These are phyloP conservation scores for Tetradesmus lagerheimii DNA, from an alignment of 139 green algal genomes.

Conservation along the genomic window DNA sequence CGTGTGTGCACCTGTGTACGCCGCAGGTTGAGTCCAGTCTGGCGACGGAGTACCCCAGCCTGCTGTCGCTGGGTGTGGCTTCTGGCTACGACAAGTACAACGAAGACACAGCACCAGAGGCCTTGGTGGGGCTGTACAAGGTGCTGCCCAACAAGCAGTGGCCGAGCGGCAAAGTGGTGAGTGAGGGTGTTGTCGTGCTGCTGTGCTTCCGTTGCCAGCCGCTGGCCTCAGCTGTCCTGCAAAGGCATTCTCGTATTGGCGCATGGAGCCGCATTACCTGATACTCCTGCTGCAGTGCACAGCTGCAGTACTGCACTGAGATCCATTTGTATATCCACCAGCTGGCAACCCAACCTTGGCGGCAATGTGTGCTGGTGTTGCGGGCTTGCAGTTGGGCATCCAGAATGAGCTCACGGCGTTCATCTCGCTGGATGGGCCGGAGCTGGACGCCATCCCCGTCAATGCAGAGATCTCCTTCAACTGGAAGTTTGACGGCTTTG, in stretches of 20 bases:
- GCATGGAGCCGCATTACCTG: too few species aligned
- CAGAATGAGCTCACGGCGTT: not conserved
- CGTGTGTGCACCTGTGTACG: not conserved
- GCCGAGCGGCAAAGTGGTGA: not conserved
- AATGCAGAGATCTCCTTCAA: not conserved
- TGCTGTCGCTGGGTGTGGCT: not conserved
- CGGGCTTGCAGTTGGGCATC: not conserved
- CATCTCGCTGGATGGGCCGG: not conserved
- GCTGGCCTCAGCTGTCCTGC: too few species aligned
- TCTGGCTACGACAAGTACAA: not conserved
- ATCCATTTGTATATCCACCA: too few species aligned
- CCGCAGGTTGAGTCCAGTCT: not conserved
- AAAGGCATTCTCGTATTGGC: too few species aligned
- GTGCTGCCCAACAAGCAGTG: constrained; percentile 2
- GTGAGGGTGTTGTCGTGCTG: not conserved
- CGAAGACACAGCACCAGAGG: not conserved
- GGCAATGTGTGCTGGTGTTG: not conserved
- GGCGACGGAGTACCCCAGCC: not conserved
- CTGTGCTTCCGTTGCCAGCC: too few species aligned
- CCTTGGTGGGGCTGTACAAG: not conserved
- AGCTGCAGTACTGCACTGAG: too few species aligned
- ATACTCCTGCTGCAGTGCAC: too few species aligned
- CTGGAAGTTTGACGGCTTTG: not conserved
- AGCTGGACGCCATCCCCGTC: not conserved
- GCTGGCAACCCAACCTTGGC: too few species aligned